These are phyloP conservation scores for Pichia ethanolica DNA, from an alignment of 805 yeast genomes.

Conservation along the genomic window DNA sequence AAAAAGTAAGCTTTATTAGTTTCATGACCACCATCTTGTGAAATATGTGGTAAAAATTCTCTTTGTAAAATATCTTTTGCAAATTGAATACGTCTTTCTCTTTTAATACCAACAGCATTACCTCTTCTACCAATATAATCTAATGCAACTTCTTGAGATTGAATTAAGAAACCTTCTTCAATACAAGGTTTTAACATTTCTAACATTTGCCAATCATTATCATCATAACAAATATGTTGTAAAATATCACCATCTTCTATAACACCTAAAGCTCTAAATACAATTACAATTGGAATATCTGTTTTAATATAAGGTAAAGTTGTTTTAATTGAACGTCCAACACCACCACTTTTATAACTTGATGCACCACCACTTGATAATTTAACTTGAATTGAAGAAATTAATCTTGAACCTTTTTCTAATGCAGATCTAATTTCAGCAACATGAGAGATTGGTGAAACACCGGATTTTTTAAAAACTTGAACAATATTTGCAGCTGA, in stretches of 20 bases:
- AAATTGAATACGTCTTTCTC: constrained; percentile 96
- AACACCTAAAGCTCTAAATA: constrained; percentile 95
- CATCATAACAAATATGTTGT: constrained; percentile 97
- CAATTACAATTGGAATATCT: constrained; percentile 94
- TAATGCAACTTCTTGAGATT: constrained; percentile 95
- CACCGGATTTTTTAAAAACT: constrained; percentile 95
- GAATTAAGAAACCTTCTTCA: constrained; percentile 97
- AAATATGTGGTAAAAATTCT: constrained; percentile 93
- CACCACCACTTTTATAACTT: constrained; percentile 39
- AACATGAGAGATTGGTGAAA: constrained; percentile 90
- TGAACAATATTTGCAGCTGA: constrained; percentile 98
- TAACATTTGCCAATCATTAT: constrained; percentile 98
- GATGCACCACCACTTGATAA: constrained; percentile 48
- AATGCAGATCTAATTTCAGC: constrained; percentile 96
- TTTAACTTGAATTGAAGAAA: constrained; percentile 90
- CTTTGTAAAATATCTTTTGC: constrained; percentile 95
- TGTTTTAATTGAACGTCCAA: constrained; percentile 84
- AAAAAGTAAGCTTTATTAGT: constrained; percentile 93
- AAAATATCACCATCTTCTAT: constrained; percentile 98
- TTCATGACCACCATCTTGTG: constrained; percentile 95
- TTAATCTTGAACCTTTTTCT: constrained; percentile 94
- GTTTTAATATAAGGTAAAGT: constrained; percentile 94
- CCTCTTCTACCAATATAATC: constrained; percentile 99
- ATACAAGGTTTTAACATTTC: constrained; percentile 99
- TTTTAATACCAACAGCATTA: constrained; percentile 89